Evolutionary conservation across 108 stramenopile genomes (phyloP).

Genomic region (Pseudonitzschia pungens): DNA sequence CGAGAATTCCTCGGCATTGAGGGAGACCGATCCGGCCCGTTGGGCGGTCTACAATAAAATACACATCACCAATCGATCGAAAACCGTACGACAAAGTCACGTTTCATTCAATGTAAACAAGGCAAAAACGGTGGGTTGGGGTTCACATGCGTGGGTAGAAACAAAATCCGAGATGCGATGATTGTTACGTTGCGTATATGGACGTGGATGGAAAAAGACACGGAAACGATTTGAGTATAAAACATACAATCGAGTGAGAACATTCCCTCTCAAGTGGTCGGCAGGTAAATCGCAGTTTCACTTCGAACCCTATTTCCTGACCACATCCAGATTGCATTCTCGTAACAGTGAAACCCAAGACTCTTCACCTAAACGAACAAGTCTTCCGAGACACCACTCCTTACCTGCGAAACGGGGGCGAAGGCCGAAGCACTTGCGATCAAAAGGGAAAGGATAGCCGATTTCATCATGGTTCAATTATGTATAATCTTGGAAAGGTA

Average conservation of each 20-base stretch:
- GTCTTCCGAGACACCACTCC: neutral
- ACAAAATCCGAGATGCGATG: neutral
- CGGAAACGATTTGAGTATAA: neutral
- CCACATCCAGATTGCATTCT: neutral
- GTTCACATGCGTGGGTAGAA: too few relatives aligned
- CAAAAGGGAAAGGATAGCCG: slow-evolving; percentile 47
- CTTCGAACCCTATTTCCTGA: neutral
- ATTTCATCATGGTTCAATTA: slow-evolving; percentile 44
- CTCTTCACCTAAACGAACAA: neutral
- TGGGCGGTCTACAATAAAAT: neutral
- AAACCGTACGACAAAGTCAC: too few relatives aligned
- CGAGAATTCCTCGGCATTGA: slow-evolving; percentile 81
- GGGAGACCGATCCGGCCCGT: slow-evolving; percentile 43
- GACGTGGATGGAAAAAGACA: neutral
- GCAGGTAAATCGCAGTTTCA: neutral
- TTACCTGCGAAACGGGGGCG: slow-evolving; percentile 61
- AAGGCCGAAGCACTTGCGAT: slow-evolving; percentile 79
- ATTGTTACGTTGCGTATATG: neutral
- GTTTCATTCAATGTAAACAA: neutral
- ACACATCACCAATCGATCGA: neutral
- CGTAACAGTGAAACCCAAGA: too few relatives aligned
- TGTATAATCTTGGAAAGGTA: neutral
- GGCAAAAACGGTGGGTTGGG: too few relatives aligned
- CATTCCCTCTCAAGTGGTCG: neutral
- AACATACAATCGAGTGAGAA: neutral